Conservation (phyloP, 106 monocot genomes). For the Platanthera zijinensis region DNA sequence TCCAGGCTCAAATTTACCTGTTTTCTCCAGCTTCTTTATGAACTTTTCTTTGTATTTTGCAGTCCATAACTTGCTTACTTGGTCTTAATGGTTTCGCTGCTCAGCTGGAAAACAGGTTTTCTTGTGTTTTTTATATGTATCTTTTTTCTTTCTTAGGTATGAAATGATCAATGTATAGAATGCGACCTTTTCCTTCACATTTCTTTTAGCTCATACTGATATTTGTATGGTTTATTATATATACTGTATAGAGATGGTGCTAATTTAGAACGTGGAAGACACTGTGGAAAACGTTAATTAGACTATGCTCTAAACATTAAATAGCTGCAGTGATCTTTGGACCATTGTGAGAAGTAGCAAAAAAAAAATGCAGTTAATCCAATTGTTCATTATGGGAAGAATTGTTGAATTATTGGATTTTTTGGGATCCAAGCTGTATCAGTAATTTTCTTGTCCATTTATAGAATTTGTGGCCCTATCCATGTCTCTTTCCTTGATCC, state of each 20-base stretch:
- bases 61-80: slow-evolving; percentile 72
- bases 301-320: slow-evolving; percentile 4
- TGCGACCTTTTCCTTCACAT: not conserved
- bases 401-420: not conserved
- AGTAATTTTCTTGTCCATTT: no score
- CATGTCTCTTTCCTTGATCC: no score
- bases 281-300: not conserved
- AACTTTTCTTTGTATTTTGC: slow-evolving; percentile 19
- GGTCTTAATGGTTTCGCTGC: slow-evolving; percentile 59
- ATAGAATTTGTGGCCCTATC: no score
- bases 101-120: slow-evolving; percentile 71
- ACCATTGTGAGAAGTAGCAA: not conserved
- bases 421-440: no score
- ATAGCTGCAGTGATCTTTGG: not conserved
- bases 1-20: not conserved
- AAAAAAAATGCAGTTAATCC: not conserved
- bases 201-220: not conserved
- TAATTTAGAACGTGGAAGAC: not conserved
- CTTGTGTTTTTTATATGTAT: slow-evolving; percentile 1
- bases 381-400: slow-evolving; percentile 1
- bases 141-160: not conserved
- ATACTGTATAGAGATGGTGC: not conserved
- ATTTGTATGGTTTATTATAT: slow-evolving; percentile 1
- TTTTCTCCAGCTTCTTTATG: not conserved
- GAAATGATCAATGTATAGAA: not conserved